Percentiles rank a stretch among this genome's conserved stretches.
Evolutionary conservation across 257 asterid genomes (phyloP).

Genomic region (Fraxinus anomala): DNA sequence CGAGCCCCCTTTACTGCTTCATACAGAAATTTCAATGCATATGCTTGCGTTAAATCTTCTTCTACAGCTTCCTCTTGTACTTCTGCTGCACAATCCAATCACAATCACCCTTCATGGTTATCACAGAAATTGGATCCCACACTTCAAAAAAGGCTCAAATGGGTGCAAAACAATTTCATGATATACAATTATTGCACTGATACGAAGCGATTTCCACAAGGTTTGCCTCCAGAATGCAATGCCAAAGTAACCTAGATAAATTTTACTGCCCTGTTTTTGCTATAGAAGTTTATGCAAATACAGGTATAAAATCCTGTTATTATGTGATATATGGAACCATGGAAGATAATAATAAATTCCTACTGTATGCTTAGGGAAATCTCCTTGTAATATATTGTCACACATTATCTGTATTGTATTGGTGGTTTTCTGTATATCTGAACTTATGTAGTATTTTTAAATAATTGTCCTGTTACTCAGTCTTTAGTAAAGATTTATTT

Average conservation of each 20-base stretch:
- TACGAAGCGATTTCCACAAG: slow-evolving; percentile 48
- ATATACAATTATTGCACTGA: slow-evolving; percentile 62
- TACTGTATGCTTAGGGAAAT: neutral
- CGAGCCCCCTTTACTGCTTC: slow-evolving; percentile 61
- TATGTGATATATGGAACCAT: neutral
- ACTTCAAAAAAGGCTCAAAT: slow-evolving; percentile 35
- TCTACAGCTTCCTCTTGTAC: slow-evolving; percentile 3
- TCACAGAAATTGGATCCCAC: slow-evolving; percentile 33
- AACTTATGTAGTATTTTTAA: too few species aligned
- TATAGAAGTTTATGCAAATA: neutral
- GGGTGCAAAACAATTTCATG: slow-evolving; percentile 59
- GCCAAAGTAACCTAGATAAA: slow-evolving; percentile 2
- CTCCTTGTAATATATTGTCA: neutral
- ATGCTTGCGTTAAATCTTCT: slow-evolving; percentile 21
- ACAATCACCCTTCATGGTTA: slow-evolving; percentile 17
- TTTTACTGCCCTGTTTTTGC: neutral
- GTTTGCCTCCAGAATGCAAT: slow-evolving; percentile 47
- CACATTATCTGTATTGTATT: too few species aligned
- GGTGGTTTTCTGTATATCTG: too few species aligned
- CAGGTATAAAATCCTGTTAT: neutral
- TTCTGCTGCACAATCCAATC: neutral
- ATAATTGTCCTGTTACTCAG: too few species aligned
- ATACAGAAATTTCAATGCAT: slow-evolving; percentile 39
- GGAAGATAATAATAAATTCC: too few species aligned
- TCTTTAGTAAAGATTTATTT: too few species aligned